phyloP scores from a whole-genome alignment of 805 yeast species.

The Schizosaccharomyces cryophilus region DNA sequence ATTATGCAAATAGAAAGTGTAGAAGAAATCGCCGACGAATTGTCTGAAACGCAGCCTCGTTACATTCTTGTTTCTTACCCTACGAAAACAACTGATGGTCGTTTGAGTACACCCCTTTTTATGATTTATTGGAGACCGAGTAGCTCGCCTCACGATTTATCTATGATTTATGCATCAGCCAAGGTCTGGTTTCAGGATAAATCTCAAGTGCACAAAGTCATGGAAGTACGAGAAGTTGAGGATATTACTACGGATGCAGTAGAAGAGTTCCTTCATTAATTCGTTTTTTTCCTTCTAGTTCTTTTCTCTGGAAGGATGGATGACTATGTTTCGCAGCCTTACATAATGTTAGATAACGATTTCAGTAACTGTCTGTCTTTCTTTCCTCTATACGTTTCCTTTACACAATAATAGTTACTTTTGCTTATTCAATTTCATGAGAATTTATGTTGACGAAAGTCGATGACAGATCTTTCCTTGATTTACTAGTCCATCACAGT shows the following conservation, averaged over 20 bases:
- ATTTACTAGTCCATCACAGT: too few relatives aligned
- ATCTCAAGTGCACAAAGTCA: not conserved
- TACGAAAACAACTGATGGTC: constrained; percentile 39
- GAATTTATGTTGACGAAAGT: too few relatives aligned
- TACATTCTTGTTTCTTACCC: constrained; percentile 60
- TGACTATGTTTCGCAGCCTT: too few relatives aligned
- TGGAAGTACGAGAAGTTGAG: not conserved
- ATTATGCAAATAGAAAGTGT: constrained; percentile 14
- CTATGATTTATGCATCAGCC: constrained; percentile 87
- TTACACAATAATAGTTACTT: too few relatives aligned
- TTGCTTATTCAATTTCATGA: too few relatives aligned
- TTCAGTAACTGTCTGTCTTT: too few relatives aligned
- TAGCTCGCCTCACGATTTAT: constrained; percentile 54
- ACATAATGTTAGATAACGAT: too few relatives aligned
- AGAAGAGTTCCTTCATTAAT: not conserved
- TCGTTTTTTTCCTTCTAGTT: not conserved
- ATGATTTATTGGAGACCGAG: constrained; percentile 74
- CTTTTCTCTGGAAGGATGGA: not conserved
- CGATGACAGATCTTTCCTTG: too few relatives aligned
- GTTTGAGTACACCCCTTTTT: constrained; percentile 49
- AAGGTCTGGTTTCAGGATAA: constrained; percentile 2
- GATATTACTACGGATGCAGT: not conserved
- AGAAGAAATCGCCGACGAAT: constrained; percentile 43
- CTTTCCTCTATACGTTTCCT: too few relatives aligned
- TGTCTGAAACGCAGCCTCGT: constrained; percentile 66